Evolutionary conservation across 2,329 filamentous ascomycete genomes (phyloP).

Genomic region (Alternaria novae-zelandiae): DNA sequence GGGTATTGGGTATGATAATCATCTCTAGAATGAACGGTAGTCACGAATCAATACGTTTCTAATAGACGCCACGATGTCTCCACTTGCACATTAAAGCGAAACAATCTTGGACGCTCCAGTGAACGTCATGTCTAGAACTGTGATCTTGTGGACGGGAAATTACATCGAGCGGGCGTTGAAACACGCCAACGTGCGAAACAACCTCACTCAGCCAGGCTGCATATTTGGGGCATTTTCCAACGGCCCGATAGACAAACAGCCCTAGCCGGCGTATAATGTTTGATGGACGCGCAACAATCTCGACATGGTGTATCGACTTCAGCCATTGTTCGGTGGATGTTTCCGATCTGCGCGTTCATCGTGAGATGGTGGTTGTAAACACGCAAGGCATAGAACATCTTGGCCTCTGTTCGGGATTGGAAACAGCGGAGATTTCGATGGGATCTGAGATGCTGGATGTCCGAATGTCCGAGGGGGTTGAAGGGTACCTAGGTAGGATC

Average conservation of each 20-base stretch:
- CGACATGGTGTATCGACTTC: background rate
- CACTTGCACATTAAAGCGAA: background rate
- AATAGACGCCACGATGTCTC: background rate
- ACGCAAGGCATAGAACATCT: background rate
- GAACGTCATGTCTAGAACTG: background rate
- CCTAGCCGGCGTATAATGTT: background rate
- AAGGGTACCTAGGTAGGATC: background rate
- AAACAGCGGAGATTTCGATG: background rate
- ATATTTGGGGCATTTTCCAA: constrained; percentile 3
- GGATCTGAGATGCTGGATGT: background rate
- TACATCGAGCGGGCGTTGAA: constrained; percentile 7
- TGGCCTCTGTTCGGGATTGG: background rate
- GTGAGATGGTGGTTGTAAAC: background rate
- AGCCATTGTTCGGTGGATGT: constrained; percentile 1
- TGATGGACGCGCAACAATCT: background rate
- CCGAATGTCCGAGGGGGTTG: background rate
- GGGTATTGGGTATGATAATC: background rate
- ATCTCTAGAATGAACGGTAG: constrained; percentile 5
- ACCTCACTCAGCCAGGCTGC: background rate
- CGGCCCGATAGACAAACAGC: background rate
- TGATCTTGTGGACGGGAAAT: background rate
- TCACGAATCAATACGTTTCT: background rate
- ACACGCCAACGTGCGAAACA: constrained; percentile 3
- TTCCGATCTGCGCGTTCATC: background rate
- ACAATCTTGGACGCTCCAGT: background rate